A percentile compares a stretch with the other conserved stretches of the same genome.
These are phyloP conservation scores for Punica granatum DNA, from an alignment of 345 rosid species.

Conservation along the genomic window DNA sequence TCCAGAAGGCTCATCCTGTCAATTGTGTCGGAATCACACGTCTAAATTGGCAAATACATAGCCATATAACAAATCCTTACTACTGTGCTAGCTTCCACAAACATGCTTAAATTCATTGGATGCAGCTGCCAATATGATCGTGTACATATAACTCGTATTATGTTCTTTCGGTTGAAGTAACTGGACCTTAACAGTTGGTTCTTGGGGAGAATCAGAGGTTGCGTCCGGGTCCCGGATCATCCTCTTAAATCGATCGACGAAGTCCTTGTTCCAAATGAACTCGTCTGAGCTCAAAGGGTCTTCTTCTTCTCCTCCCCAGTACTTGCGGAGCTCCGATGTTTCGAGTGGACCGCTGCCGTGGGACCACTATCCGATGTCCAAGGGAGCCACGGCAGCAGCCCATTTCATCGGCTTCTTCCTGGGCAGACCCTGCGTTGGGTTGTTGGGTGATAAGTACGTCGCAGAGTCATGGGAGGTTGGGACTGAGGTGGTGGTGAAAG, in stretches of 20 bases:
- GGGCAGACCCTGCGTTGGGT: conserved; percentile 50
- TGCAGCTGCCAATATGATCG: not conserved
- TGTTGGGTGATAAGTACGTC: conserved; percentile 16
- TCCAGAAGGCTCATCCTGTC: conserved; percentile 80
- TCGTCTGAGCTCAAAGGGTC: conserved; percentile 87
- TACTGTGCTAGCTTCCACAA: not conserved
- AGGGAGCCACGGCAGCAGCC: conserved; percentile 85
- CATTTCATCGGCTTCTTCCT: conserved; percentile 78
- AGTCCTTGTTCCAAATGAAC: conserved; percentile 89
- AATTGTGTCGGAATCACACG: conserved; percentile 2
- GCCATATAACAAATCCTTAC: not conserved
- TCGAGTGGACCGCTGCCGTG: conserved; percentile 85
- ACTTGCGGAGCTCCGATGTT: conserved; percentile 61
- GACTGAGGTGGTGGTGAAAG: conserved; percentile 23
- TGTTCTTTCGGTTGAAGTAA: not conserved
- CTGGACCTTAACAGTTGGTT: not conserved
- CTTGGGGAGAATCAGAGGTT: conserved; percentile 6
- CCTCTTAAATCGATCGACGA: conserved; percentile 66
- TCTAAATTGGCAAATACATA: not conserved
- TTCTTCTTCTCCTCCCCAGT: conserved; percentile 80
- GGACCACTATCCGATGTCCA: too few species aligned
- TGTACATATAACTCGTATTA: not conserved
- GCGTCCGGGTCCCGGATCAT: conserved; percentile 35
- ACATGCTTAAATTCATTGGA: not conserved
- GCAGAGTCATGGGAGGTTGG: conserved; percentile 49